phyloP scores from a whole-genome alignment of 495 filamentous ascomycete genomes.

The Neurospora sp. region DNA sequence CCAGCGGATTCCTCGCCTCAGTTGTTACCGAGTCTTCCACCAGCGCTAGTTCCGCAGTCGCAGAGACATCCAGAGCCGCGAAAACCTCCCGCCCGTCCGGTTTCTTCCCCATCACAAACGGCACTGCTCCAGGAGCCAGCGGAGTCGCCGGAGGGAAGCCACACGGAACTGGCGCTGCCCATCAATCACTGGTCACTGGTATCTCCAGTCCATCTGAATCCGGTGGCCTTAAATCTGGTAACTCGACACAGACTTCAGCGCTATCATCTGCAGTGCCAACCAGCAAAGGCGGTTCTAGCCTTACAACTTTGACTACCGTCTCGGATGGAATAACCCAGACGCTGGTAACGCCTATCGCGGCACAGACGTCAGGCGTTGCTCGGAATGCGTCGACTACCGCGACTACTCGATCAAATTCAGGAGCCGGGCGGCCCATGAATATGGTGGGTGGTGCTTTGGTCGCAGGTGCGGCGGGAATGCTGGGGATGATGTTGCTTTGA shows the following conservation, averaged over 20 bases:
- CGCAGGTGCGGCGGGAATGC: background rate
- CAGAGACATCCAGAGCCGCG: background rate
- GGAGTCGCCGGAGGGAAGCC: background rate
- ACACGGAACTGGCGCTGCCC: background rate
- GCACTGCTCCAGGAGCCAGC: background rate
- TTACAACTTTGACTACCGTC: constrained; percentile 2
- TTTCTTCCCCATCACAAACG: background rate
- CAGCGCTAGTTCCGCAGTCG: background rate
- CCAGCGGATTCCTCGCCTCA: background rate
- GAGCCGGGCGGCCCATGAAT: background rate
- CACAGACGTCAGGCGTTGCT: background rate
- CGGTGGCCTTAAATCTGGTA: background rate
- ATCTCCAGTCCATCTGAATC: background rate
- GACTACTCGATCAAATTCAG: background rate
- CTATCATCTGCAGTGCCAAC: background rate
- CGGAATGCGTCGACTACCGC: background rate
- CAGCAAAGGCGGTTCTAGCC: background rate
- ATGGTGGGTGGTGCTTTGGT: constrained; percentile 1
- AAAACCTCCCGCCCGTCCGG: background rate
- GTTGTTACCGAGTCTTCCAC: background rate
- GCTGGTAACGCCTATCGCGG: background rate
- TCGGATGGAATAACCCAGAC: constrained; percentile 1
- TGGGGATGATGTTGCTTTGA: constrained; percentile 4
- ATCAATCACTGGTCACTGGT: background rate
- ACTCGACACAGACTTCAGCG: background rate